phyloP scores from a whole-genome alignment of 345 rosid genomes.

The Hibiscus syriacus region DNA sequence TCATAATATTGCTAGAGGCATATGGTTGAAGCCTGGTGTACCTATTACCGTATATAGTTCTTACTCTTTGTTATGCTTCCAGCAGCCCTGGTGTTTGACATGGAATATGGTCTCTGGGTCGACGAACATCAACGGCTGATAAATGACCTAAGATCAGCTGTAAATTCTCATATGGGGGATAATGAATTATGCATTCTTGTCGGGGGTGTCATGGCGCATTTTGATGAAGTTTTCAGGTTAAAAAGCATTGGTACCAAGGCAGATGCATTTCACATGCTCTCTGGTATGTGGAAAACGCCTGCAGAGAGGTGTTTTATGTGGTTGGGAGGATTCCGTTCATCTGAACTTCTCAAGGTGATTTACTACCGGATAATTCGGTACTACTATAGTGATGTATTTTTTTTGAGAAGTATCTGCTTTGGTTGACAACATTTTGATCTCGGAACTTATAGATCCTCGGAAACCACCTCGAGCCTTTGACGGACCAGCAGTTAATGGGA shows the following conservation, averaged over 20 bases:
- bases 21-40: no score
- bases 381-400: not conserved
- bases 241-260: constrained; percentile 70
- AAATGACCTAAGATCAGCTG: constrained; percentile 63
- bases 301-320: constrained; percentile 95
- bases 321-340: constrained; percentile 95
- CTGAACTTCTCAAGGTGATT: constrained; percentile 79
- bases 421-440: not conserved
- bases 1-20: no score
- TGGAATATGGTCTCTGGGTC: constrained; percentile 77
- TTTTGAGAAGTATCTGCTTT: not conserved
- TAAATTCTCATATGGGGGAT: constrained; percentile 57
- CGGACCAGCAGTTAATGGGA: constrained; percentile 89
- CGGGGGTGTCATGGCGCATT: constrained; percentile 71
- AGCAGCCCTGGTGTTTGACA: constrained; percentile 75
- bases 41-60: not conserved
- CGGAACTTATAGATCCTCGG: constrained; percentile 57
- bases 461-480: constrained; percentile 80
- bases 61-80: constrained; percentile 11
- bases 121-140: constrained; percentile 83
- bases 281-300: constrained; percentile 96
- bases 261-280: constrained; percentile 90
- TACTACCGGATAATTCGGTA: not conserved
- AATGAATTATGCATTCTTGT: constrained; percentile 59
- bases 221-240: constrained; percentile 63